Percentiles rank a stretch among this genome's conserved stretches.
Evolutionary conservation across 2,329 filamentous ascomycete species (phyloP).

Genomic region (Penicillium sp.): DNA sequence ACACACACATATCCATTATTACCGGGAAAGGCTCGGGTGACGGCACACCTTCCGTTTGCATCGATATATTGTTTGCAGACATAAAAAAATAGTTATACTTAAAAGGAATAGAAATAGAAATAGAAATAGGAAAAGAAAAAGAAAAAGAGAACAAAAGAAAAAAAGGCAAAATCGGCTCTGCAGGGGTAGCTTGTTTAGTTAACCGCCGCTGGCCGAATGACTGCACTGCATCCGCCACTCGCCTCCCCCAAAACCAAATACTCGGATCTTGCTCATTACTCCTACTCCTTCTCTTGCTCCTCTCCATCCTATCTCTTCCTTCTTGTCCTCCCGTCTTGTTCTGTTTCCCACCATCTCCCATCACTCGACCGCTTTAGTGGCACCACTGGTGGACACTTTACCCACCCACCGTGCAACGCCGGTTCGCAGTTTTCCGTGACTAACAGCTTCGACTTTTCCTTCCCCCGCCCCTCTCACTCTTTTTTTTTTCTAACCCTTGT

Average conservation of each 20-base stretch:
- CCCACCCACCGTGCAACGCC: conserved; percentile 16
- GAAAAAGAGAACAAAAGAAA: conserved; percentile 6
- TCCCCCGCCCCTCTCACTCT: conserved; percentile 28
- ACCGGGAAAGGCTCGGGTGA: too few species aligned
- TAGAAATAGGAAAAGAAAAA: conserved; percentile 3
- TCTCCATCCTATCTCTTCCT: neutral
- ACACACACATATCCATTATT: too few species aligned
- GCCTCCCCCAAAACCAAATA: neutral
- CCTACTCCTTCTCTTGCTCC: neutral
- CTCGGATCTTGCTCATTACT: neutral
- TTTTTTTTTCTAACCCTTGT: conserved; percentile 10
- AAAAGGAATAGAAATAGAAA: neutral
- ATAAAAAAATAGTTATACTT: neutral
- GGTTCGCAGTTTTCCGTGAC: conserved; percentile 36
- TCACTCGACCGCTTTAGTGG: neutral
- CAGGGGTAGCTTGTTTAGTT: conserved; percentile 27
- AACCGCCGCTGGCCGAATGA: conserved; percentile 18
- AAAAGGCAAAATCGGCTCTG: conserved; percentile 21
- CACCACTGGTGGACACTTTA: conserved; percentile 2
- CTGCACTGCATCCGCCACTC: conserved; percentile 10
- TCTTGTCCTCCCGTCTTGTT: neutral
- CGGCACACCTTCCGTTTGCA: conserved; percentile 16
- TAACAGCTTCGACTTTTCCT: conserved; percentile 37
- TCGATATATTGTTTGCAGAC: neutral
- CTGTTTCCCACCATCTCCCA: neutral